These are phyloP conservation scores for Candida maesae DNA, from an alignment of 805 yeast genomes.

Conservation along the genomic window DNA sequence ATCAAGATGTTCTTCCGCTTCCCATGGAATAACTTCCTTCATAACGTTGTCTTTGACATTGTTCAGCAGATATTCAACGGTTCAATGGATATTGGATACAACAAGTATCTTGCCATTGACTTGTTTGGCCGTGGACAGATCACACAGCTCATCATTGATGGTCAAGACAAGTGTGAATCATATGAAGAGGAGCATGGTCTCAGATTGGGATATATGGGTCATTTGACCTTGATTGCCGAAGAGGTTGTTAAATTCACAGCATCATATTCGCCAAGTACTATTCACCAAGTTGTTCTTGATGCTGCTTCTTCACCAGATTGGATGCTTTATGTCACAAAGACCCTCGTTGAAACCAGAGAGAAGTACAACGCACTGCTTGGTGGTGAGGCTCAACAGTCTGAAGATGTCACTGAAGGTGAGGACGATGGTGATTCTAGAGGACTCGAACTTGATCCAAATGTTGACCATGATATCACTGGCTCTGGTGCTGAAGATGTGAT, in stretches of 20 bases:
- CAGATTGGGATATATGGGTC: constrained; percentile 96
- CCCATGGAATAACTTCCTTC: constrained; percentile 97
- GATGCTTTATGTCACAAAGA: constrained; percentile 79
- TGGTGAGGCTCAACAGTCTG: constrained; percentile 43
- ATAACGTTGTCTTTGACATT: constrained; percentile 94
- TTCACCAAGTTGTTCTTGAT: constrained; percentile 32
- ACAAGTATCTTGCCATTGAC: constrained; percentile 70
- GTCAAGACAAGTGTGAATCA: constrained; percentile 55
- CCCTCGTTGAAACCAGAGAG: constrained; percentile 83
- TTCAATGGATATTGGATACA: constrained; percentile 77
- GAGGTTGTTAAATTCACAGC: constrained; percentile 84
- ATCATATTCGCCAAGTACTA: constrained; percentile 24
- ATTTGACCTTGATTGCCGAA: constrained; percentile 86
- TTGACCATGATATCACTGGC: constrained; percentile 32
- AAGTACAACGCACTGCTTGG: constrained; percentile 94
- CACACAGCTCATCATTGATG: constrained; percentile 54
- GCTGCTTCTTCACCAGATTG: constrained; percentile 49
- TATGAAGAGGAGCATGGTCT: constrained; percentile 58
- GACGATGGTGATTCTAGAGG: constrained; percentile 27
- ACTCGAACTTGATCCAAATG: constrained; percentile 29
- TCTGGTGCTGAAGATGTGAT: constrained; percentile 26
- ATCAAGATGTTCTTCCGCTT: constrained; percentile 71
- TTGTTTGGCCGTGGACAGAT: constrained; percentile 62
- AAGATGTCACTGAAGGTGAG: constrained; percentile 29
- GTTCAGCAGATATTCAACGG: constrained; percentile 94